Conservation (phyloP, 495 filamentous ascomycete genomes). For the Physcia stellaris region DNA sequence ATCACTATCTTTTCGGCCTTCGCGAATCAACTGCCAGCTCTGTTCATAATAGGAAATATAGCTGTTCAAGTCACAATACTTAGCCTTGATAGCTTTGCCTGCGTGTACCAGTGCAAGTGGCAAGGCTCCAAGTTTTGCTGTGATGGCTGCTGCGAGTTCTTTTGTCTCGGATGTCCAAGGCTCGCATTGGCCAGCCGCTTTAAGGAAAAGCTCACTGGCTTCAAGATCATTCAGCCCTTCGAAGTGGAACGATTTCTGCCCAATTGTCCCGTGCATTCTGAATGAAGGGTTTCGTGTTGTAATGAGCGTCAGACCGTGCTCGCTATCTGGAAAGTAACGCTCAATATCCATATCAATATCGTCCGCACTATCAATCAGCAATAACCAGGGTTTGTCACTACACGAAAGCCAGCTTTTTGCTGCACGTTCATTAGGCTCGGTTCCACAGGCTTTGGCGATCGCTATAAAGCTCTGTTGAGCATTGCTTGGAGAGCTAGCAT, state of each 20-base stretch:
- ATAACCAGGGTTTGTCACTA: slow-evolving; percentile 20
- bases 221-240: slow-evolving; percentile 18
- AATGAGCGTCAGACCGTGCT: slow-evolving; percentile 23
- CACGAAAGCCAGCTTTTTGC: slow-evolving; percentile 16
- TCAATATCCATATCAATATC: slow-evolving; percentile 16
- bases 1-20: no score
- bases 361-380: slow-evolving; percentile 33
- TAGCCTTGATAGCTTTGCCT: slow-evolving; percentile 12
- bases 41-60: slow-evolving; percentile 18
- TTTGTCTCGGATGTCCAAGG: slow-evolving; percentile 9
- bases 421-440: slow-evolving; percentile 12
- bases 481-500: slow-evolving; percentile 17
- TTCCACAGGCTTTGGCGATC: slow-evolving; percentile 17
- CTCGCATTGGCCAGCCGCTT: slow-evolving; percentile 8
- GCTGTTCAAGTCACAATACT: slow-evolving; percentile 4
- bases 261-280: slow-evolving; percentile 21
- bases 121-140: slow-evolving; percentile 21
- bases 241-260: slow-evolving; percentile 17
- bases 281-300: slow-evolving; percentile 25
- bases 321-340: slow-evolving; percentile 23
- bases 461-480: slow-evolving; percentile 16
- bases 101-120: slow-evolving; percentile 27
- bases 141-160: slow-evolving; percentile 14
- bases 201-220: slow-evolving; percentile 21
- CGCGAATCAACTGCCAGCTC: slow-evolving; percentile 19